Evolutionary conservation across 345 rosid species (phyloP).

Genomic region (Fremontodendron californicum): DNA sequence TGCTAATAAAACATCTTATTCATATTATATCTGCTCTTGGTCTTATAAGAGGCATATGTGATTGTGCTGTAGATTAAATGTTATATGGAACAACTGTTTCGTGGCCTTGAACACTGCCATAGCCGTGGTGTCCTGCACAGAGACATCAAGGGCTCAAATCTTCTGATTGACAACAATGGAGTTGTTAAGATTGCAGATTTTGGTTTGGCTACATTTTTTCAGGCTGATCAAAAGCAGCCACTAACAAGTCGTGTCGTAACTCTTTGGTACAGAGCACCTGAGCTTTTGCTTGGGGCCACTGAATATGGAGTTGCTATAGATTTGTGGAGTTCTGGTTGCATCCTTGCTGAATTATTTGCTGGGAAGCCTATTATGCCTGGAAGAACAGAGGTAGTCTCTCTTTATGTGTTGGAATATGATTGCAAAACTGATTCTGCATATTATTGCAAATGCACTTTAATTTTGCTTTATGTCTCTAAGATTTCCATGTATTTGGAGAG

Average conservation of each 20-base stretch:
- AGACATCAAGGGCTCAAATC: conserved; percentile 93
- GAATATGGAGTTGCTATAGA: conserved; percentile 78
- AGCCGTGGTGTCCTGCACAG: conserved; percentile 78
- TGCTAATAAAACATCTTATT: background rate
- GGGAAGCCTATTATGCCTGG: conserved; percentile 97
- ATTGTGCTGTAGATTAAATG: conserved; percentile 64
- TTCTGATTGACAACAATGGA: conserved; percentile 62
- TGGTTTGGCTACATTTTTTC: conserved; percentile 66
- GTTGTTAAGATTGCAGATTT: conserved; percentile 91
- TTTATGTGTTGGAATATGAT: background rate
- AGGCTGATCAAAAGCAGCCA: conserved; percentile 50
- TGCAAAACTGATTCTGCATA: background rate
- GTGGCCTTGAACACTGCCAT: conserved; percentile 89
- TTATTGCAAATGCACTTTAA: background rate
- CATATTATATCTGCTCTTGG: background rate
- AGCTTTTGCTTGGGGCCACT: conserved; percentile 92
- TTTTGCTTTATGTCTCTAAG: background rate
- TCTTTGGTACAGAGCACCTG: conserved; percentile 96
- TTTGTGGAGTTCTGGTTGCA: conserved; percentile 92
- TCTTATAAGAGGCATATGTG: background rate
- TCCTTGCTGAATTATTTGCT: conserved; percentile 72
- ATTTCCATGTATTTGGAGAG: too few species aligned
- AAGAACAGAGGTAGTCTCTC: conserved; percentile 73
- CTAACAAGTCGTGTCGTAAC: conserved; percentile 93
- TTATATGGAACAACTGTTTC: conserved; percentile 65